Conservation (phyloP, 2,329 filamentous ascomycete species). For the Pyrenophora teres region DNA sequence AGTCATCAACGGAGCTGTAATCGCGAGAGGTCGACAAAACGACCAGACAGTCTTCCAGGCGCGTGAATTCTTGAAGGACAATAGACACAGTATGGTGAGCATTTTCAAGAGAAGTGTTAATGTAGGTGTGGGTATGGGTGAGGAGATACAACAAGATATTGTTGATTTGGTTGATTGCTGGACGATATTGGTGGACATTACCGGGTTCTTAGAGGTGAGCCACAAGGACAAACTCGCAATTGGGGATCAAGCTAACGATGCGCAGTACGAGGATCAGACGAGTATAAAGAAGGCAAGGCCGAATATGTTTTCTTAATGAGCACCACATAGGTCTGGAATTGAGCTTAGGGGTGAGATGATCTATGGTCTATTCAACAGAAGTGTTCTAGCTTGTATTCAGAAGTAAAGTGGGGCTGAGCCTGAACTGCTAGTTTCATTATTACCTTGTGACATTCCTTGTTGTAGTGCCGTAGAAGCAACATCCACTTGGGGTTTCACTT, state of each 20-base stretch:
- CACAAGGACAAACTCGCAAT: background rate
- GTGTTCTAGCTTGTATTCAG: too few relatives aligned
- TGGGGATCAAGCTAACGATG: constrained; percentile 12
- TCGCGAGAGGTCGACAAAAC: constrained; percentile 82
- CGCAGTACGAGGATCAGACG: constrained; percentile 37
- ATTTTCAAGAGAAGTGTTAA: constrained; percentile 89
- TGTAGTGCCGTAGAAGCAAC: too few relatives aligned
- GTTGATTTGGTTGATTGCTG: constrained; percentile 83
- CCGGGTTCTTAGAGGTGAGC: constrained; percentile 80
- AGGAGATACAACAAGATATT: constrained; percentile 68
- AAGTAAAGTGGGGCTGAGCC: too few relatives aligned
- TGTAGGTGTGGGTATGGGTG: constrained; percentile 60
- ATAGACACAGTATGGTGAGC: constrained; percentile 81
- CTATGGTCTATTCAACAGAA: too few relatives aligned
- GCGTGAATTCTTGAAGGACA: constrained; percentile 77
- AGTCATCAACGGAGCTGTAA: constrained; percentile 79
- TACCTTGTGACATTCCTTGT: too few relatives aligned
- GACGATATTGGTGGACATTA: constrained; percentile 79
- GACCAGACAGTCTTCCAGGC: constrained; percentile 73
- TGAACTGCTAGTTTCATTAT: too few relatives aligned
- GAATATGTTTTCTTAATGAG: constrained; percentile 28
- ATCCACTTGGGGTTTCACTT: too few relatives aligned
- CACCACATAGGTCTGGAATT: too few relatives aligned
- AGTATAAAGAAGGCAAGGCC: constrained; percentile 25
- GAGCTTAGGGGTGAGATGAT: too few relatives aligned